Conservation (phyloP, 1,139 yeast genomes). For the Candida frijolesensis region DNA sequence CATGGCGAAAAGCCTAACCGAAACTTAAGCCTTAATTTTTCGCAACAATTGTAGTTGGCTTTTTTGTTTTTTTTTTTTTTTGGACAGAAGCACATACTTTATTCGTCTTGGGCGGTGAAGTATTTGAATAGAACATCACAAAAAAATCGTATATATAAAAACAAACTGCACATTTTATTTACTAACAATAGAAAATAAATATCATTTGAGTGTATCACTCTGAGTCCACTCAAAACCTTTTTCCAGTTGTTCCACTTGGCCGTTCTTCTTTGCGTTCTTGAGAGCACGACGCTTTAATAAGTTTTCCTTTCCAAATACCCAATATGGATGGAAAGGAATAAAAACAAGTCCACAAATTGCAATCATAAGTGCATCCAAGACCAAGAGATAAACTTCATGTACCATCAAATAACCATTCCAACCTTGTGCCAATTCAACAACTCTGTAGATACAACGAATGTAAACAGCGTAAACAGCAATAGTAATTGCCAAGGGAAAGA, state of each 20-base stretch:
- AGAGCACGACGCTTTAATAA: conserved; percentile 14
- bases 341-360: conserved; percentile 40
- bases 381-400: conserved; percentile 71
- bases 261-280: conserved; percentile 4
- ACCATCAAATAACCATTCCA: conserved; percentile 68
- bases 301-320: conserved; percentile 43
- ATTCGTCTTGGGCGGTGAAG: no score
- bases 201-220: not conserved
- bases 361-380: conserved; percentile 75
- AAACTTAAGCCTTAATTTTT: no score
- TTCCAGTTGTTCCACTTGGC: not conserved
- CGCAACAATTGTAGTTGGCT: no score
- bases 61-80: no score
- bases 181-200: no score
- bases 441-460: conserved; percentile 75
- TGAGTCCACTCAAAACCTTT: not conserved
- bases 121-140: no score
- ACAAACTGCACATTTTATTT: no score
- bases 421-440: conserved; percentile 75
- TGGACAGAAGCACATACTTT: no score
- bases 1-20: no score
- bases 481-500: conserved; percentile 51
- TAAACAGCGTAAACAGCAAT: conserved; percentile 56
- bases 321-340: conserved; percentile 62
- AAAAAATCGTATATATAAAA: no score